Conservation (phyloP, 805 yeast species). For the Yamadazyma philogaea region DNA sequence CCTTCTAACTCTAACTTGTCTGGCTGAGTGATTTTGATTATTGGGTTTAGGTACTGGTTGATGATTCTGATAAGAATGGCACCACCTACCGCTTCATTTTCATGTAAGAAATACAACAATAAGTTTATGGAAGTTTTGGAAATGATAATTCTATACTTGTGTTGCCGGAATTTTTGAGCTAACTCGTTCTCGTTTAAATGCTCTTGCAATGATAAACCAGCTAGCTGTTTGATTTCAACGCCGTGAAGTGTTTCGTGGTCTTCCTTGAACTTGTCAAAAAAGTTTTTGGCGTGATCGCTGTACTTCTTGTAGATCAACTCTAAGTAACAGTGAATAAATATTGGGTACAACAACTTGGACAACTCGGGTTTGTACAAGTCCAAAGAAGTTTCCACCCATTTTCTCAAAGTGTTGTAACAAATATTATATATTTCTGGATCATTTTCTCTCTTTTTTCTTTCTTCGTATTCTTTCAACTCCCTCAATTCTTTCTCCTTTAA, state of each 20-base stretch:
- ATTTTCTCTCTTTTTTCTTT: slow-evolving; percentile 43
- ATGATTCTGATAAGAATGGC: slow-evolving; percentile 79
- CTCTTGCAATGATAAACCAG: slow-evolving; percentile 72
- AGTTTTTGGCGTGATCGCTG: slow-evolving; percentile 60
- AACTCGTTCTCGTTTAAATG: slow-evolving; percentile 80
- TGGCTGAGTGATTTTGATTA: slow-evolving; percentile 40
- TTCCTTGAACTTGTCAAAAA: slow-evolving; percentile 67
- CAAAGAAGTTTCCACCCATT: slow-evolving; percentile 88
- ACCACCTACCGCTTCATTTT: slow-evolving; percentile 90
- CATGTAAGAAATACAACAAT: slow-evolving; percentile 81
- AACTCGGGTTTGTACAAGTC: slow-evolving; percentile 91
- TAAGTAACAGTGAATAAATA: slow-evolving; percentile 85
- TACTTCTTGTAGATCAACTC: slow-evolving; percentile 69
- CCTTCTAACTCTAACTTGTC: slow-evolving; percentile 43
- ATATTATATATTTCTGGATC: slow-evolving; percentile 72
- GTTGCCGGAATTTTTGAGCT: slow-evolving; percentile 69
- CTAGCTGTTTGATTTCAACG: slow-evolving; percentile 66
- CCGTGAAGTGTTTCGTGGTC: slow-evolving; percentile 79
- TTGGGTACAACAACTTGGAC: slow-evolving; percentile 78
- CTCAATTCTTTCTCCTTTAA: slow-evolving; percentile 40
- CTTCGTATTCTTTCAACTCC: slow-evolving; percentile 41
- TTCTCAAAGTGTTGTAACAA: slow-evolving; percentile 75
- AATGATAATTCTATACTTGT: slow-evolving; percentile 71
- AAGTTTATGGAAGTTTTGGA: slow-evolving; percentile 84
- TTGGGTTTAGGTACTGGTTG: slow-evolving; percentile 72